Percentiles rank a stretch among this genome's conserved stretches.
phyloP scores from a whole-genome alignment of 257 asterid species.

The Lycium ferocissimum region DNA sequence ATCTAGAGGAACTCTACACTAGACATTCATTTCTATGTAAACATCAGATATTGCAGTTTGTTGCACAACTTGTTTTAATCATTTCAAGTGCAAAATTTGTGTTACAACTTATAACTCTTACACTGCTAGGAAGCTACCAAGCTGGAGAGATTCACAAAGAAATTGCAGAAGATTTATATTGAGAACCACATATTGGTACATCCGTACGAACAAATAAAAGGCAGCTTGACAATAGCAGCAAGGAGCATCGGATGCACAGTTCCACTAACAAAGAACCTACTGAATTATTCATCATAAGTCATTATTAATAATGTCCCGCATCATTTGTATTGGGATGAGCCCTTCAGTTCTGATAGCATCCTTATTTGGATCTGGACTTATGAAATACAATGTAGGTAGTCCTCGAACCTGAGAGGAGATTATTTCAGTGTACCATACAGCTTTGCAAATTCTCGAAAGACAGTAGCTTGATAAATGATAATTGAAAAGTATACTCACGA shows the following conservation, averaged over 20 bases:
- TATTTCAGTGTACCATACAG: background rate
- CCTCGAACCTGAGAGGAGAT: constrained; percentile 80
- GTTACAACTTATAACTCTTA: background rate
- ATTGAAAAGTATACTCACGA: background rate
- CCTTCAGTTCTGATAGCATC: constrained; percentile 97
- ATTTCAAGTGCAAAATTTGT: constrained; percentile 3
- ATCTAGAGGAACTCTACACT: background rate
- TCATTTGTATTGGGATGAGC: constrained; percentile 90
- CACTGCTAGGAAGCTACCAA: background rate
- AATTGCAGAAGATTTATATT: background rate
- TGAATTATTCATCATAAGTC: constrained; percentile 58
- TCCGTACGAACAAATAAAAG: background rate
- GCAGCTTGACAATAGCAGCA: background rate
- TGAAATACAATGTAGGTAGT: constrained; percentile 84
- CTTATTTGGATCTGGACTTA: constrained; percentile 87
- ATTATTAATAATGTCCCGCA: constrained; percentile 83
- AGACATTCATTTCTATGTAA: background rate
- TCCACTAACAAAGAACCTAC: constrained; percentile 11
- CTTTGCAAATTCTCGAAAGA: constrained; percentile 19
- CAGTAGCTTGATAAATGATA: no score
- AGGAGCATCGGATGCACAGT: background rate
- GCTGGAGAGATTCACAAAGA: background rate
- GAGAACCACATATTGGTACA: constrained; percentile 17
- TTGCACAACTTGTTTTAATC: background rate
- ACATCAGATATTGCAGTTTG: constrained; percentile 5